Conservation (phyloP, 805 yeast genomes). For the Saccharomycopsis oosterbeekiorum region DNA sequence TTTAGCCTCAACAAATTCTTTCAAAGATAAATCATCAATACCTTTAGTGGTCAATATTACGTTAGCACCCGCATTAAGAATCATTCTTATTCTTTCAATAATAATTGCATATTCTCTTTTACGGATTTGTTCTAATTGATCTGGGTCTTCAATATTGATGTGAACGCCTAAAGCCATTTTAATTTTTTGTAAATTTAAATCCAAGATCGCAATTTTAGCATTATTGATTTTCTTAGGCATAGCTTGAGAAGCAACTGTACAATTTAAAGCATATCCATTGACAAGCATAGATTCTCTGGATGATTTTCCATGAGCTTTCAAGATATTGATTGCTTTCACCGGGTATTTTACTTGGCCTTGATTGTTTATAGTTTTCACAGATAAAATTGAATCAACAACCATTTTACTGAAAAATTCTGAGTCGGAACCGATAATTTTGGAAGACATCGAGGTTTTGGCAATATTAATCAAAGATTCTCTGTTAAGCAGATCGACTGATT, state of each 20-base stretch:
- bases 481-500: constrained; percentile 67
- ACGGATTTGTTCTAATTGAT: constrained; percentile 86
- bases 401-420: constrained; percentile 79
- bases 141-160: constrained; percentile 94
- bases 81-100: constrained; percentile 71
- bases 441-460: constrained; percentile 95
- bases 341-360: constrained; percentile 91
- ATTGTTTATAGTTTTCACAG: constrained; percentile 81
- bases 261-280: constrained; percentile 91
- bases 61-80: constrained; percentile 82
- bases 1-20: constrained; percentile 83
- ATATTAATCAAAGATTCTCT: constrained; percentile 80
- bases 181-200: constrained; percentile 89
- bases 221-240: constrained; percentile 64
- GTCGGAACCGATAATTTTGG: constrained; percentile 91
- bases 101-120: constrained; percentile 82
- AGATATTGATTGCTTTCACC: constrained; percentile 89
- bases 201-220: constrained; percentile 82
- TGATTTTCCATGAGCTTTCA: constrained; percentile 95
- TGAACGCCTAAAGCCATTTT: constrained; percentile 98
- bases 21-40: constrained; percentile 84
- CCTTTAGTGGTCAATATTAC: constrained; percentile 91
- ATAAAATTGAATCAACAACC: constrained; percentile 92
- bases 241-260: constrained; percentile 96
- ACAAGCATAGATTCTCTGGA: constrained; percentile 78